phyloP scores from a whole-genome alignment of 2,329 filamentous ascomycete species.

The Sporothrix protearum region DNA sequence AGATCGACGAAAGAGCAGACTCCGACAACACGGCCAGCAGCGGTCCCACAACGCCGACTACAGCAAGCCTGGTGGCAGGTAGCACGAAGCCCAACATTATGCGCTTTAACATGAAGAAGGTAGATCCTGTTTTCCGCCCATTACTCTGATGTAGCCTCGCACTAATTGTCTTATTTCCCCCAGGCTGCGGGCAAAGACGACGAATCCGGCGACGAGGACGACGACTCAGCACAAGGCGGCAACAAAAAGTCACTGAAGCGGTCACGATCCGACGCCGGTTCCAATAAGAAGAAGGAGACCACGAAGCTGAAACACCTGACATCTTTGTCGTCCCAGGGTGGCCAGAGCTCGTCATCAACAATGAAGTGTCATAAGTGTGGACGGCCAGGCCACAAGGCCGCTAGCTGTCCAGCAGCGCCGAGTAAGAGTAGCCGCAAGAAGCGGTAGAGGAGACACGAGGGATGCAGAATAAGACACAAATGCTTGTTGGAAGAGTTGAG shows the following conservation, averaged over 20 bases:
- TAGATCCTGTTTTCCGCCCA: no score
- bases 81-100: slow-evolving; percentile 27
- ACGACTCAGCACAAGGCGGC: slow-evolving; percentile 19
- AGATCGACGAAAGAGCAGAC: slow-evolving; percentile 42
- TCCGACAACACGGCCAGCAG: slow-evolving; percentile 37
- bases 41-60: neutral
- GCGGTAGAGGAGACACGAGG: neutral
- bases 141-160: no score
- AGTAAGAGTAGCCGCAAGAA: slow-evolving; percentile 16
- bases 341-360: slow-evolving; percentile 34
- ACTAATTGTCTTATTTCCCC: neutral
- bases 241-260: slow-evolving; percentile 24
- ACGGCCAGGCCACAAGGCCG: slow-evolving; percentile 56
- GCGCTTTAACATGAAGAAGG: slow-evolving; percentile 37
- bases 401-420: slow-evolving; percentile 49
- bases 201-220: slow-evolving; percentile 35
- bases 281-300: slow-evolving; percentile 60
- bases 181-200: slow-evolving; percentile 32
- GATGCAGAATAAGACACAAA: no score
- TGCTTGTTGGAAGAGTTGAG: neutral
- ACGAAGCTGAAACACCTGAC: slow-evolving; percentile 57
- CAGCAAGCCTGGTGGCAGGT: neutral
- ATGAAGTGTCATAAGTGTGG: slow-evolving; percentile 60
- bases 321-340: slow-evolving; percentile 53
- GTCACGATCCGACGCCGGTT: slow-evolving; percentile 42